Base-by-base conservation (phyloP, 1,284 basidiomycete genomes). In the Dichomitus squalens region DNA sequence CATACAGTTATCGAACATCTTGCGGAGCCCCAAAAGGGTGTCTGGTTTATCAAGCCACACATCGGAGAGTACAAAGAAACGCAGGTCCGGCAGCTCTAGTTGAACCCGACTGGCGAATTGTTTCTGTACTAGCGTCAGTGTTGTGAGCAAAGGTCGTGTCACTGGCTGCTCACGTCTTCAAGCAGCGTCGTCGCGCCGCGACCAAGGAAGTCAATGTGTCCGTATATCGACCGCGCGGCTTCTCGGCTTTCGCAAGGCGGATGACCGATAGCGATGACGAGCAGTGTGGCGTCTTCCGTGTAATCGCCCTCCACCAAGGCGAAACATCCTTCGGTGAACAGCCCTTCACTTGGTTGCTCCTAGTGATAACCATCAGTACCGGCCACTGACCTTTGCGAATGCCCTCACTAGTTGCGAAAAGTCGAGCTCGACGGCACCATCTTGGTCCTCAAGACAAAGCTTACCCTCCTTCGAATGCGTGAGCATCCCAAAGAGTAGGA, bases 221-320 rank as follows among this genome's bases (percentile, higher is more conserved):
- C 96, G 69, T 92, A 95, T 63, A 97, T 87, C 35, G 90, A 93
- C 91, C 93, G 82, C 25, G 95, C 87, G 1, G 85, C 84, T 58
- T 88, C 86, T 50, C 96, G 80, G 67, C 88, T 84, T 73, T 98
- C 95, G 68, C 94, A 96, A 21, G 97, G 97, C 1, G 97, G 97
- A 73, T 99, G 96, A 1, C 97, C 96, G 64, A 99, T 91, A 7
- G 96, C 97, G 63, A 95, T 86, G 7, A 98, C 95, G 58, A 90
- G 82, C 53, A 99, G 80, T 1, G 84, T 91, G 49, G 91, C 92
- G 29, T 98, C 93, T 58, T 95, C 87, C 0, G 93, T 98, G 70
- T 98, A 99, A 68, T 96, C 93, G 33, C 97, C 97, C 74, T 99
- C 97, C 0, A 98, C 87, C 8, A 99, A 82, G 1, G 95, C 93